phyloP scores from a whole-genome alignment of 495 filamentous ascomycete genomes.

The Aspergillus wentii region DNA sequence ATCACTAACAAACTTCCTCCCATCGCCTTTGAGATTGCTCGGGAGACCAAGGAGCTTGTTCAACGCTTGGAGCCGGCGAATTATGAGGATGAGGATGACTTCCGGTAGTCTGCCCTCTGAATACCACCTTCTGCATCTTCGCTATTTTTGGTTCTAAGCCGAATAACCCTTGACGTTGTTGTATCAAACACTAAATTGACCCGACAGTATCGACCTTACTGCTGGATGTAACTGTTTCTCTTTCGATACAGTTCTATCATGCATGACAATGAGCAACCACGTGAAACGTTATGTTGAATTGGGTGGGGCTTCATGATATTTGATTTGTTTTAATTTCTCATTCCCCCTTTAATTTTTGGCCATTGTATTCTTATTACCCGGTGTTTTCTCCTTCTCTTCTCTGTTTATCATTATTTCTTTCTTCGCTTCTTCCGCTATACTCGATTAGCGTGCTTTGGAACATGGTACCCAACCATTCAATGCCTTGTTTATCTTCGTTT shows the following conservation, averaged over 20 bases:
- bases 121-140: conserved; percentile 9
- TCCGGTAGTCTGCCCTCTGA: conserved; percentile 21
- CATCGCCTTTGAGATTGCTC: conserved; percentile 81
- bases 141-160: conserved; percentile 3
- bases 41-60: conserved; percentile 75
- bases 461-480: too few relatives aligned
- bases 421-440: background rate
- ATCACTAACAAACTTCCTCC: conserved; percentile 71
- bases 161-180: too few relatives aligned
- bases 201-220: conserved; percentile 2
- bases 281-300: conserved; percentile 37
- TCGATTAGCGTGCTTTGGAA: too few relatives aligned
- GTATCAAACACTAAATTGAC: conserved; percentile 6
- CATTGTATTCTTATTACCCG: conserved; percentile 8
- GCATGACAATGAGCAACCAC: conserved; percentile 39
- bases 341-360: too few relatives aligned
- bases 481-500: too few relatives aligned
- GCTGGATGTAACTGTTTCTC: conserved; percentile 7
- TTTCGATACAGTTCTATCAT: conserved; percentile 34
- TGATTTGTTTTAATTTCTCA: conserved; percentile 9
- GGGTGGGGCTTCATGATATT: conserved; percentile 25
- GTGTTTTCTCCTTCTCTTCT: conserved; percentile 8
- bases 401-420: conserved; percentile 1
- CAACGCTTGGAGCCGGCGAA: conserved; percentile 34
- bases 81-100: conserved; percentile 38